Evolutionary conservation across 2,329 filamentous ascomycete genomes (phyloP).

Genomic region (Pseudogymnoascus sp.): DNA sequence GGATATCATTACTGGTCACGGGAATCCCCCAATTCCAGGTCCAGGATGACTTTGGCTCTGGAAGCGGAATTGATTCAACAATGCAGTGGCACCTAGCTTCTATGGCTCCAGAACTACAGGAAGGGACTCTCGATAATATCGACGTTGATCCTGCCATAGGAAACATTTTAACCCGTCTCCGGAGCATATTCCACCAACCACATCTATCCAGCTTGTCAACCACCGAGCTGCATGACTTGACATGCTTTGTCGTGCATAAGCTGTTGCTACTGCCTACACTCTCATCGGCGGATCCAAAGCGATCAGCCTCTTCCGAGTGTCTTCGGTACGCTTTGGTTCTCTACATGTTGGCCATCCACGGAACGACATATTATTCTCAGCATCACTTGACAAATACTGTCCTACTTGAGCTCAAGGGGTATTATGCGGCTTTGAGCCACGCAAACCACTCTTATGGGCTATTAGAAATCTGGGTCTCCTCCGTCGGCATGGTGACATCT

Average conservation of each 20-base stretch:
- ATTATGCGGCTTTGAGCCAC: conserved; percentile 25
- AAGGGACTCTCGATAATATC: conserved; percentile 30
- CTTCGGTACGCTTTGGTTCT: conserved; percentile 41
- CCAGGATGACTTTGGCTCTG: conserved; percentile 42
- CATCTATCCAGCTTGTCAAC: conserved; percentile 27
- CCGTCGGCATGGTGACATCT: conserved; percentile 35
- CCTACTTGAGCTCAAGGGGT: conserved; percentile 27
- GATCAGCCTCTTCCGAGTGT: conserved; percentile 32
- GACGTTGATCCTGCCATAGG: conserved; percentile 14
- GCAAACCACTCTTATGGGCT: conserved; percentile 17
- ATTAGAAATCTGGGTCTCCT: conserved; percentile 36
- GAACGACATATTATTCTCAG: conserved; percentile 50
- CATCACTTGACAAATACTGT: conserved; percentile 33
- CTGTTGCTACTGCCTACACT: conserved; percentile 31
- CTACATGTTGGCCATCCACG: conserved; percentile 47
- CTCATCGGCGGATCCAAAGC: not conserved
- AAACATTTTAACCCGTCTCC: conserved; percentile 17
- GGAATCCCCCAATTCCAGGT: conserved; percentile 45
- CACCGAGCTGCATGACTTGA: conserved; percentile 46
- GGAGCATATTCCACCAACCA: conserved; percentile 33
- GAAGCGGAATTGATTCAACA: conserved; percentile 42
- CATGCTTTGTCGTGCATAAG: conserved; percentile 46
- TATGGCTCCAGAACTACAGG: conserved; percentile 18
- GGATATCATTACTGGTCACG: conserved; percentile 49
- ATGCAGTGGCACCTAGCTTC: conserved; percentile 37